Evolutionary conservation across 83 land plant species (phyloP).

Genomic region (Picea mariana): DNA sequence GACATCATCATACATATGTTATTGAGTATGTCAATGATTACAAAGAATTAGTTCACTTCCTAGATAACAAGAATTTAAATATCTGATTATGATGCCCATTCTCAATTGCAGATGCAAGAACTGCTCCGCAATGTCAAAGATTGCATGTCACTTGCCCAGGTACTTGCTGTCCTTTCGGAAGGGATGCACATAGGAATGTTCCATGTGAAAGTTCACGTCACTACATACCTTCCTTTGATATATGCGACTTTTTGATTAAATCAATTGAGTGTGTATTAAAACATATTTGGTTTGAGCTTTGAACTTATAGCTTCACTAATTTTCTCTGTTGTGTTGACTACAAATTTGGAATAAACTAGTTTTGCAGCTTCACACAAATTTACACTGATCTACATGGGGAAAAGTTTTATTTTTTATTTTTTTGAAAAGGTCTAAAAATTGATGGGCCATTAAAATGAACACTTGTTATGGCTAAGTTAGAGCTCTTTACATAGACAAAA

Average conservation of each 20-base stretch:
- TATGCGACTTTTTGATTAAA: not conserved
- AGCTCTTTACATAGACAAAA: not conserved
- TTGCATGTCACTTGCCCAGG: conserved; percentile 84
- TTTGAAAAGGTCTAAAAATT: not conserved
- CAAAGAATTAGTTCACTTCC: not conserved
- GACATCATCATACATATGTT: not conserved
- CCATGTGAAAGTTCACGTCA: not conserved
- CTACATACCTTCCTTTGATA: not conserved
- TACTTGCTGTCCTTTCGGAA: conserved; percentile 18
- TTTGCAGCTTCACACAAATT: no score
- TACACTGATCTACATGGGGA: no score
- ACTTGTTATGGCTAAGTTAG: not conserved
- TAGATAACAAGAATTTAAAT: not conserved
- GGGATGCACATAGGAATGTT: not conserved
- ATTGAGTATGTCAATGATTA: not conserved
- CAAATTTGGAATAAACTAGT: not conserved
- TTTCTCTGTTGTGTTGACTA: not conserved
- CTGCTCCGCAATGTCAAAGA: conserved; percentile 48
- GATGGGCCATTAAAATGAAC: not conserved
- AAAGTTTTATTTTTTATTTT: no score
- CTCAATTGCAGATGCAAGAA: conserved; percentile 66
- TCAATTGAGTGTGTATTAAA: not conserved
- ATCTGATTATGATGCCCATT: conserved; percentile 8
- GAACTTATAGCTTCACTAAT: not conserved
- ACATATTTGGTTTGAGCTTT: not conserved